phyloP scores from a whole-genome alignment of 2,329 filamentous ascomycete species.

The Biscogniauxia mediterranea region DNA sequence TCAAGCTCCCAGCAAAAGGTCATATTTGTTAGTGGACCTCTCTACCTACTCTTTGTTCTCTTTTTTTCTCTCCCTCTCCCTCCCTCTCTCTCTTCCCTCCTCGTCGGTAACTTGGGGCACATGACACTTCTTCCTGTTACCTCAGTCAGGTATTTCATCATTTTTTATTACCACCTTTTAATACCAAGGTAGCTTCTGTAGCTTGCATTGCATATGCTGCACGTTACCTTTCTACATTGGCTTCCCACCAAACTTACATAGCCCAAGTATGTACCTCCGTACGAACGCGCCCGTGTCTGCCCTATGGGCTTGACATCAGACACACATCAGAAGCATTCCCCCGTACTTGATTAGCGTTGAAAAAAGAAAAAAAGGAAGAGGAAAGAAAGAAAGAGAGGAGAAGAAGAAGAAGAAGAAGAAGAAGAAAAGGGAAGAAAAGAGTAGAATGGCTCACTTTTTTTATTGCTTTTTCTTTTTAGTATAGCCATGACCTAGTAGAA shows the following conservation, averaged over 20 bases:
- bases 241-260: neutral
- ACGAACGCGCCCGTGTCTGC: neutral
- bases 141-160: no score
- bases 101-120: no score
- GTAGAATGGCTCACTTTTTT: no score
- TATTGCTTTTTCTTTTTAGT: slow-evolving; percentile 17
- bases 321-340: neutral
- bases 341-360: neutral
- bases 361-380: slow-evolving; percentile 9
- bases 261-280: neutral
- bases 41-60: no score
- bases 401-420: no score
- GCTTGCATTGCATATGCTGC: slow-evolving; percentile 21
- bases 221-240: slow-evolving; percentile 15
- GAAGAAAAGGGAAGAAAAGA: no score
- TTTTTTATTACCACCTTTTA: neutral
- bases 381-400: neutral
- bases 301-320: neutral
- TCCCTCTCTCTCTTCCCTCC: no score
- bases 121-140: no score
- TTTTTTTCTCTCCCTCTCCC: no score
- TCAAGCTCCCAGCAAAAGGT: no score
- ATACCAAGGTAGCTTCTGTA: slow-evolving; percentile 7
- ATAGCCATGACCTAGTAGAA: slow-evolving; percentile 16
- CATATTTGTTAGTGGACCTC: no score